phyloP scores from a whole-genome alignment of 225 moss, liverwort and hornwort species.

The Climacium dendroides region DNA sequence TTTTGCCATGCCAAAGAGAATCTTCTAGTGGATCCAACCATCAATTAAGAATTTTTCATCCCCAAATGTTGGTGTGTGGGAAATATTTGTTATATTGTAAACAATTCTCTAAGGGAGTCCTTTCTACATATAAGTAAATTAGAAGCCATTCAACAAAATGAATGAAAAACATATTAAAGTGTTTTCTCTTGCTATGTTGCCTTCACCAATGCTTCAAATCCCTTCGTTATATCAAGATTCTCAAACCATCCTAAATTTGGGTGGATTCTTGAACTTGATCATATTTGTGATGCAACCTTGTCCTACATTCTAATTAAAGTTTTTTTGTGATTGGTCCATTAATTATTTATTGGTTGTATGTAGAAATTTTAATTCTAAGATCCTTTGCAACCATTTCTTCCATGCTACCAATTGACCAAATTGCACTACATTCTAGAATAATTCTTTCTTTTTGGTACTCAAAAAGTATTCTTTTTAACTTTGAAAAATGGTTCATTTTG shows the following conservation, averaged over 20 bases:
- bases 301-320: background rate
- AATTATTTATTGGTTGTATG: background rate
- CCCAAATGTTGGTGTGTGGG: accelerated
- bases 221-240: background rate
- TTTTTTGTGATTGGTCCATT: background rate
- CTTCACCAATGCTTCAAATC: background rate
- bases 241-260: background rate
- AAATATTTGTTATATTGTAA: background rate
- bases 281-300: background rate
- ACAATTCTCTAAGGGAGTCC: accelerated
- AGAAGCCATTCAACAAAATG: background rate
- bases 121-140: background rate
- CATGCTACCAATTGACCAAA: background rate
- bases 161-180: background rate
- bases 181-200: background rate
- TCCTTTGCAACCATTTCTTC: background rate
- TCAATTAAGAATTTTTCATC: background rate
- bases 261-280: background rate
- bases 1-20: background rate
- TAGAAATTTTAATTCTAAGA: background rate
- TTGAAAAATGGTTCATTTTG: background rate
- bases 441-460: accelerated
- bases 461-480: background rate
- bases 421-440: background rate
- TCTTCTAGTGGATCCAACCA: accelerated